Evolutionary conservation across 129 eudicot genomes (phyloP).

Genomic region (Saussurea involucrata): DNA sequence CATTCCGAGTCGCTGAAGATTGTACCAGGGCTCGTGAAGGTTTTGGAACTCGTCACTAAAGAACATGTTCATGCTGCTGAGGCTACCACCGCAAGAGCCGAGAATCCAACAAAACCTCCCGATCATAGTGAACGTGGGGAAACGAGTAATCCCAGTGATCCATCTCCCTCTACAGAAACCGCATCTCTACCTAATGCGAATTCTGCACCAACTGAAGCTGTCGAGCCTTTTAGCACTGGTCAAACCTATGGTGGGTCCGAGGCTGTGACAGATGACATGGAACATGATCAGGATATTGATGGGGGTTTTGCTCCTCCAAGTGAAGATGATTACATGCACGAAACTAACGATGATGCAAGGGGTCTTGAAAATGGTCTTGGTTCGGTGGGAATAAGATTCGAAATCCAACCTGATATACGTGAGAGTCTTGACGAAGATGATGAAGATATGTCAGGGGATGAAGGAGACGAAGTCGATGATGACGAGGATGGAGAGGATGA

Average conservation of each 20-base stretch:
- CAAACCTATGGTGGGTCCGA: conserved; percentile 84
- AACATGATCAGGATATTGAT: conserved; percentile 90
- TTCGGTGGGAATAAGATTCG: conserved; percentile 75
- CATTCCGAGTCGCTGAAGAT: conserved; percentile 70
- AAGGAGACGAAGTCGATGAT: conserved; percentile 80
- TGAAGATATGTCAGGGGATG: conserved; percentile 95
- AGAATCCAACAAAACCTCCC: conserved; percentile 52
- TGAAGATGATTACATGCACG: conserved; percentile 97
- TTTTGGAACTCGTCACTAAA: conserved; percentile 80
- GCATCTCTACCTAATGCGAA: conserved; percentile 46
- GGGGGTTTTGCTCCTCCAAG: conserved; percentile 68
- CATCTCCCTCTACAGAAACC: conserved; percentile 48
- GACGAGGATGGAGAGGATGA: conserved; percentile 87
- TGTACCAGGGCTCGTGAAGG: conserved; percentile 80
- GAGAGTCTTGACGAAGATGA: conserved; percentile 85
- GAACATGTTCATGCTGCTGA: conserved; percentile 91
- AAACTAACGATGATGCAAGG: conserved; percentile 61
- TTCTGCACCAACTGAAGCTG: conserved; percentile 40
- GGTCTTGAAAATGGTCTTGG: conserved; percentile 74
- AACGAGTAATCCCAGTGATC: conserved; percentile 35
- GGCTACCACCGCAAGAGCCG: conserved; percentile 44
- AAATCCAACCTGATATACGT: conserved; percentile 63
- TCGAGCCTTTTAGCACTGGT: conserved; percentile 44
- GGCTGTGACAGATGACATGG: conserved; percentile 89
- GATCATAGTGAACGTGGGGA: conserved; percentile 41